Conservation (phyloP, 768 basidiomycete genomes). For the Strobilomyces dryophilus region DNA sequence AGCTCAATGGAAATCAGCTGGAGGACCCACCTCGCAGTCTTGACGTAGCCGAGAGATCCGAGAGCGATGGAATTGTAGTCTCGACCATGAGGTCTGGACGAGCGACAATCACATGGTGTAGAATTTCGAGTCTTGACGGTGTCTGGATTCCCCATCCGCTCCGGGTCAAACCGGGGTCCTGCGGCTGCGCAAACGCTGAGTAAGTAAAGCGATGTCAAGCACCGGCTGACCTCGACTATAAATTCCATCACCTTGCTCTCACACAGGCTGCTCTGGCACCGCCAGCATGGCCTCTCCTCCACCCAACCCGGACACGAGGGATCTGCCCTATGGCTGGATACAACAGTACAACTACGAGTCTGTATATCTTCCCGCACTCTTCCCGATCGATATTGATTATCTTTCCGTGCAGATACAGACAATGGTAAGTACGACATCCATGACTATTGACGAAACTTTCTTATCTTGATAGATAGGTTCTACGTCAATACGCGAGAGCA, state of each 20-base stretch:
- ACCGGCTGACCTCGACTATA: conserved; percentile 19
- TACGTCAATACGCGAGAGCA: conserved; percentile 65
- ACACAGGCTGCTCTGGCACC: conserved; percentile 19
- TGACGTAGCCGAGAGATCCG: no score
- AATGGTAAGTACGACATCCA: conserved; percentile 46
- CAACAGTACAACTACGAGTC: conserved; percentile 66
- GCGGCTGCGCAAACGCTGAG: conserved; percentile 15
- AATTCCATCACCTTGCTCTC: conserved; percentile 18
- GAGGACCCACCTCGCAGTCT: no score
- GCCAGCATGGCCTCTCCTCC: conserved; percentile 43
- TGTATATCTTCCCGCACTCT: conserved; percentile 25
- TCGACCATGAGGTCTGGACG: no score
- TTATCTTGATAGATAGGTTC: conserved; percentile 47
- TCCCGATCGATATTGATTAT: conserved; percentile 23
- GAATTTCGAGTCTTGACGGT: no score
- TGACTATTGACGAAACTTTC: not conserved
- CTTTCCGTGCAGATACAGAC: conserved; percentile 47
- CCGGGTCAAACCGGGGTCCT: not conserved
- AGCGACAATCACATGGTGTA: no score
- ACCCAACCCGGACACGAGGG: conserved; percentile 51
- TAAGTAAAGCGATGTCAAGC: conserved; percentile 34
- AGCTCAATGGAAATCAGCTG: no score
- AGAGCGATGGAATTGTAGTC: no score
- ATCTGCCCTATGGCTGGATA: conserved; percentile 65
- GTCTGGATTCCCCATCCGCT: no score